These are phyloP conservation scores for Saxophila tyrrhenica DNA, from an alignment of 495 filamentous ascomycete genomes.

Conservation along the genomic window DNA sequence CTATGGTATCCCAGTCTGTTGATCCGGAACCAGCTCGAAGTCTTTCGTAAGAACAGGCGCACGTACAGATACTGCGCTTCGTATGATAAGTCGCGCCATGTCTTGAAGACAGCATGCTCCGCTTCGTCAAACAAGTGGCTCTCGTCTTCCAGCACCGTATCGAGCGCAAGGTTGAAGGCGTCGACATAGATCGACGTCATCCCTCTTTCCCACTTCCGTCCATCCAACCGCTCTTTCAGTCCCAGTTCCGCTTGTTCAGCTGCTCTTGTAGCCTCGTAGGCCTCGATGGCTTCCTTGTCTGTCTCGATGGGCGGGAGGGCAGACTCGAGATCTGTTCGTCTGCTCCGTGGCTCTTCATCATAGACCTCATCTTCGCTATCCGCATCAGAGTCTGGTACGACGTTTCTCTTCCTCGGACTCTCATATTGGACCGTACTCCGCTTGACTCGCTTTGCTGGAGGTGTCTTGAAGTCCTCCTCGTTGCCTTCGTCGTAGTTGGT, in stretches of 20 bases:
- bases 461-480: slow-evolving; percentile 16
- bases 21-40: slow-evolving; percentile 85
- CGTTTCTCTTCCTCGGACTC: background rate
- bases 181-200: slow-evolving; percentile 92
- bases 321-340: slow-evolving; percentile 63
- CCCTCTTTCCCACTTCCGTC: slow-evolving; percentile 48
- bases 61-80: slow-evolving; percentile 93
- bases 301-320: slow-evolving; percentile 57
- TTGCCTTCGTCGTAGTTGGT: slow-evolving; percentile 23
- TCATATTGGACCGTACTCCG: background rate
- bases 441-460: slow-evolving; percentile 24
- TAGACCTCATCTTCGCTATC: slow-evolving; percentile 16
- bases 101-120: slow-evolving; percentile 64
- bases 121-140: slow-evolving; percentile 72
- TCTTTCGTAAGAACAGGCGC: slow-evolving; percentile 86
- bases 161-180: slow-evolving; percentile 81
- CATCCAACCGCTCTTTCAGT: slow-evolving; percentile 39
- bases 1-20: slow-evolving; percentile 63
- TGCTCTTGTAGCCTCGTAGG: slow-evolving; percentile 57
- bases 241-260: slow-evolving; percentile 32
- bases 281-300: slow-evolving; percentile 60
- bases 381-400: slow-evolving; percentile 25
- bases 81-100: slow-evolving; percentile 65
- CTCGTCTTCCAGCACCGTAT: slow-evolving; percentile 85
- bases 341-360: slow-evolving; percentile 21